These are phyloP conservation scores for Penicillium sp. DNA, from an alignment of 2,329 filamentous ascomycete genomes.

Conservation along the genomic window DNA sequence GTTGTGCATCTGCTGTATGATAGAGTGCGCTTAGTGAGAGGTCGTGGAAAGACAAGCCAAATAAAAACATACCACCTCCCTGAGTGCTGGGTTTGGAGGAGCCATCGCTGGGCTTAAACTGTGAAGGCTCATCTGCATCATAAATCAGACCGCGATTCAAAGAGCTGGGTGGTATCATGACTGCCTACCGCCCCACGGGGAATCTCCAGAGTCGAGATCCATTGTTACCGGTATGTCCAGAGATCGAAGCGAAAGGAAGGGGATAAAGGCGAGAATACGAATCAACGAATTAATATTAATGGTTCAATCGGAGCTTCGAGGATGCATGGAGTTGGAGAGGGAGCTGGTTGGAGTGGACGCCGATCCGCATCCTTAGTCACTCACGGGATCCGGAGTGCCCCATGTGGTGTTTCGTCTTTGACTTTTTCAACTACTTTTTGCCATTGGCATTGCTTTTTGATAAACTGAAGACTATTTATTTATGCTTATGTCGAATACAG, in stretches of 20 bases:
- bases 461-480: neutral
- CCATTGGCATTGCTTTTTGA: neutral
- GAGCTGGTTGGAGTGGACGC: slow-evolving; percentile 24
- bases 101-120: slow-evolving; percentile 33
- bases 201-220: slow-evolving; percentile 47
- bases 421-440: neutral
- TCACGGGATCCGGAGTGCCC: slow-evolving; percentile 22
- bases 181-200: slow-evolving; percentile 49
- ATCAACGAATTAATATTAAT: slow-evolving; percentile 3
- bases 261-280: neutral
- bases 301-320: slow-evolving; percentile 11
- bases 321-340: slow-evolving; percentile 8
- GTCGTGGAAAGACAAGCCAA: slow-evolving; percentile 9
- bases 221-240: slow-evolving; percentile 26
- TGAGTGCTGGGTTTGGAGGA: slow-evolving; percentile 28
- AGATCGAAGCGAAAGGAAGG: neutral
- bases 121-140: slow-evolving; percentile 47
- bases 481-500: neutral
- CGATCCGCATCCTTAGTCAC: slow-evolving; percentile 28
- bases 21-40: slow-evolving; percentile 22
- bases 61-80: slow-evolving; percentile 30
- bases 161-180: slow-evolving; percentile 26
- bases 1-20: slow-evolving; percentile 28
- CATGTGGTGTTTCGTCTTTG: slow-evolving; percentile 3
- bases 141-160: slow-evolving; percentile 25